Evolutionary conservation across 1,139 yeast genomes (phyloP).

Genomic region (Geotrichum carabidarum): DNA sequence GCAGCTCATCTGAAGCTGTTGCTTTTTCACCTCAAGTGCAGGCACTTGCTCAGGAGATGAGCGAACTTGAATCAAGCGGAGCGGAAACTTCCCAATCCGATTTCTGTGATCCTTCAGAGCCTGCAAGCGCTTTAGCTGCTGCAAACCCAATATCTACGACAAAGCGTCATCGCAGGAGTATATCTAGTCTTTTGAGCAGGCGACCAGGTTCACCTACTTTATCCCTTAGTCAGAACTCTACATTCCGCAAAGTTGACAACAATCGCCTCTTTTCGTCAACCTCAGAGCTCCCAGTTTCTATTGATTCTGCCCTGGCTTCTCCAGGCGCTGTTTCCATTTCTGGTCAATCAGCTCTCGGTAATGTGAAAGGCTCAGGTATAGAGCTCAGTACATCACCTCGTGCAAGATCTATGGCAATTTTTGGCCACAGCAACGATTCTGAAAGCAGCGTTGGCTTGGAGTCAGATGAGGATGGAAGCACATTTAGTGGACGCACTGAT

Average conservation of each 20-base stretch:
- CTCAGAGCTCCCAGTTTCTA: conserved; percentile 11
- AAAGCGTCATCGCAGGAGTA: conserved; percentile 9
- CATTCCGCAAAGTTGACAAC: conserved; percentile 14
- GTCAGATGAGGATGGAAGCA: conserved; percentile 23
- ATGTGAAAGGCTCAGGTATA: too few relatives aligned
- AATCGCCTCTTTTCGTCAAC: conserved; percentile 10
- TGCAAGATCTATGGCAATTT: conserved; percentile 18
- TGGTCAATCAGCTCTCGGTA: neutral
- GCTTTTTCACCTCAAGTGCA: too few relatives aligned
- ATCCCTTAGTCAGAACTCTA: conserved; percentile 8
- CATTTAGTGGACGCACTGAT: neutral
- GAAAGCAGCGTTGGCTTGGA: conserved; percentile 25
- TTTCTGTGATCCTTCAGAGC: neutral
- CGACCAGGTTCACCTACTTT: conserved; percentile 16
- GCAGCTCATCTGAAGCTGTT: too few relatives aligned
- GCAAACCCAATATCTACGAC: neutral
- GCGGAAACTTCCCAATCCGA: conserved; percentile 7
- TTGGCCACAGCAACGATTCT: conserved; percentile 27
- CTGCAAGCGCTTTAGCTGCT: neutral
- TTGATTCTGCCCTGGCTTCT: conserved; percentile 13
- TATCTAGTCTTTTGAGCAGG: conserved; percentile 13
- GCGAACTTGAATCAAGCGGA: neutral
- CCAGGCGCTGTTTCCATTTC: conserved; percentile 1
- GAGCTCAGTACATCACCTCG: conserved; percentile 20
- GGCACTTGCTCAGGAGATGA: neutral